phyloP scores from a whole-genome alignment of 1,284 basidiomycete species.

The Cutaneotrichosporon sp. region DNA sequence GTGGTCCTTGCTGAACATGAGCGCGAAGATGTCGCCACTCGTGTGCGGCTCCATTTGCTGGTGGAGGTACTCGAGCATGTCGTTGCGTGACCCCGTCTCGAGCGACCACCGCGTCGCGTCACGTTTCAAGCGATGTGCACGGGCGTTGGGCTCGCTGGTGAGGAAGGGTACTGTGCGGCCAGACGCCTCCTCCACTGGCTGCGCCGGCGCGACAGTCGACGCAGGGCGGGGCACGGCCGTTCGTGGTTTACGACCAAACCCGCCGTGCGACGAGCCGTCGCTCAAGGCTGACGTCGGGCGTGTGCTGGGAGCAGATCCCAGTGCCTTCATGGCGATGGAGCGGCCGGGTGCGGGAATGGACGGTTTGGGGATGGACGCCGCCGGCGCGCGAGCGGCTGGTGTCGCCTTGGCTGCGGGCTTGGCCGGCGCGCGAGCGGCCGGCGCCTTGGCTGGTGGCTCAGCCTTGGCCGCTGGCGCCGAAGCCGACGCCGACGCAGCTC shows the following conservation, averaged over 20 bases:
- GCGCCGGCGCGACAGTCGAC: slow-evolving; percentile 21
- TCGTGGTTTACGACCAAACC: slow-evolving; percentile 23
- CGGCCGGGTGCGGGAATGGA: slow-evolving; percentile 27
- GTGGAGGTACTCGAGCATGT: slow-evolving; percentile 79
- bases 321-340: slow-evolving; percentile 45
- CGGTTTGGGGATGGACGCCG: neutral
- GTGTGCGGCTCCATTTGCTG: slow-evolving; percentile 84
- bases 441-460: slow-evolving; percentile 7
- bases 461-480: slow-evolving; percentile 5
- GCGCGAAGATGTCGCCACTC: slow-evolving; percentile 68
- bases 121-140: slow-evolving; percentile 66
- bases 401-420: slow-evolving; percentile 21
- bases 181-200: neutral
- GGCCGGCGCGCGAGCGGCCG: slow-evolving; percentile 14
- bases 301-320: slow-evolving; percentile 26
- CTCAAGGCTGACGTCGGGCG: slow-evolving; percentile 27
- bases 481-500: slow-evolving; percentile 10
- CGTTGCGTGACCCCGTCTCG: slow-evolving; percentile 62
- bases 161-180: slow-evolving; percentile 54
- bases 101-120: slow-evolving; percentile 78
- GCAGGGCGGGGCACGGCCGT: slow-evolving; percentile 14
- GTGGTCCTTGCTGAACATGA: slow-evolving; percentile 93
- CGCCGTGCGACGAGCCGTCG: slow-evolving; percentile 11
- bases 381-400: slow-evolving; percentile 13
- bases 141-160: slow-evolving; percentile 66